Percentiles rank a stretch among this genome's conserved stretches.
Evolutionary conservation across 345 rosid species (phyloP).

Genomic region (Syzygium oleosum): DNA sequence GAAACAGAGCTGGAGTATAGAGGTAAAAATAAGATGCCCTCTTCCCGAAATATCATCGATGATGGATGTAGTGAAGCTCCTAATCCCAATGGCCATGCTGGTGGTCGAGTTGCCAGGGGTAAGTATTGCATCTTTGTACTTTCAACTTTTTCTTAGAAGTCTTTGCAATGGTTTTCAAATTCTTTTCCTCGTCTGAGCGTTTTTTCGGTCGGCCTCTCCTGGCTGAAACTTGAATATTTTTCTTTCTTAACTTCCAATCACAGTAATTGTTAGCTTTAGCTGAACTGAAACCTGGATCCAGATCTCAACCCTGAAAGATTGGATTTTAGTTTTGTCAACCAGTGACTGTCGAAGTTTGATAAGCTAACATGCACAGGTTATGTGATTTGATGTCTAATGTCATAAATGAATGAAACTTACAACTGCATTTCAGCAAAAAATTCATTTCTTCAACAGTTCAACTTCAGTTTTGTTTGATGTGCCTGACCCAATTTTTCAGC

Average conservation of each 20-base stretch:
- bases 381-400: not conserved
- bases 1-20: slow-evolving; percentile 18
- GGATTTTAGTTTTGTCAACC: not conserved
- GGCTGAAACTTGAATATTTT: not conserved
- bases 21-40: slow-evolving; percentile 21
- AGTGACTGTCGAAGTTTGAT: not conserved
- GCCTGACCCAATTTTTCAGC: not conserved
- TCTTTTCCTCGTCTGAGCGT: not conserved
- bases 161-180: not conserved
- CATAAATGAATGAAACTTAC: not conserved
- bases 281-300: not conserved
- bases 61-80: slow-evolving; percentile 37
- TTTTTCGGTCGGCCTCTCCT: not conserved
- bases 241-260: not conserved
- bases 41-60: slow-evolving; percentile 22
- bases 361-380: not conserved
- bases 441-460: not conserved
- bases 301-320: not conserved
- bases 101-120: slow-evolving; percentile 50
- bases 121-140: slow-evolving; percentile 8
- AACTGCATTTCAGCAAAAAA: not conserved
- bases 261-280: not conserved
- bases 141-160: not conserved
- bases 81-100: slow-evolving; percentile 21
- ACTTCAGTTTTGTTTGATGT: not conserved